Evolutionary conservation across 306 rosid genomes (phyloP).

Genomic region (Cicer judaicum): DNA sequence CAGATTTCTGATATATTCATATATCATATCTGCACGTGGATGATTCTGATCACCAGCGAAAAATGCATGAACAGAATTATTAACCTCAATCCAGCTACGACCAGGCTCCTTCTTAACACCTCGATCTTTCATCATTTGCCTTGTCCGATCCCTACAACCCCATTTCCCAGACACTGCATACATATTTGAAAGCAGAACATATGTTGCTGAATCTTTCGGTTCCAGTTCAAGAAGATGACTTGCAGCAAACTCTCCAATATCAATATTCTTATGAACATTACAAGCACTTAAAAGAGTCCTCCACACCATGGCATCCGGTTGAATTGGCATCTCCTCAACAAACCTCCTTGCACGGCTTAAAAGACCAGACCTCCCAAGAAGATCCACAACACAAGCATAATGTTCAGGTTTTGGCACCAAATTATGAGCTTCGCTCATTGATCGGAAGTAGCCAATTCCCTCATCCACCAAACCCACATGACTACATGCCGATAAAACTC

Average conservation of each 20-base stretch:
- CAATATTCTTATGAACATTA: constrained; percentile 65
- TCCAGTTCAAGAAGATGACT: constrained; percentile 75
- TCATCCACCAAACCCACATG: constrained; percentile 85
- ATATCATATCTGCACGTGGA: constrained; percentile 61
- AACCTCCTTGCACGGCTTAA: constrained; percentile 65
- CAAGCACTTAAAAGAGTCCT: constrained; percentile 90
- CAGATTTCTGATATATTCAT: constrained; percentile 61
- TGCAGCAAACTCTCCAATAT: constrained; percentile 88
- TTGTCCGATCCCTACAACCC: constrained; percentile 73
- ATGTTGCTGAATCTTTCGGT: constrained; percentile 89
- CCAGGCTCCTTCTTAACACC: constrained; percentile 93
- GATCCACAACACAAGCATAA: constrained; percentile 85
- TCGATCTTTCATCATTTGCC: constrained; percentile 79
- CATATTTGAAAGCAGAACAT: constrained; percentile 81
- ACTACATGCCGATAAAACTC: constrained; percentile 87
- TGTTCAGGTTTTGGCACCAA: constrained; percentile 83
- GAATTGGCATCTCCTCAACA: constrained; percentile 75
- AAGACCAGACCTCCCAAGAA: constrained; percentile 81
- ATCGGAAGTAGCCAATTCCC: constrained; percentile 74
- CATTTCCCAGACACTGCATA: constrained; percentile 83
- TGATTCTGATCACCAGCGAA: constrained; percentile 81
- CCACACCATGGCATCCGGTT: constrained; percentile 86
- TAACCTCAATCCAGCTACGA: constrained; percentile 84
- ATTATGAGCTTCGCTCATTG: constrained; percentile 71
- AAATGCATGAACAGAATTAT: constrained; percentile 71